phyloP scores from a whole-genome alignment of 805 yeast species.

The Aciculoconidium aculeatum region DNA sequence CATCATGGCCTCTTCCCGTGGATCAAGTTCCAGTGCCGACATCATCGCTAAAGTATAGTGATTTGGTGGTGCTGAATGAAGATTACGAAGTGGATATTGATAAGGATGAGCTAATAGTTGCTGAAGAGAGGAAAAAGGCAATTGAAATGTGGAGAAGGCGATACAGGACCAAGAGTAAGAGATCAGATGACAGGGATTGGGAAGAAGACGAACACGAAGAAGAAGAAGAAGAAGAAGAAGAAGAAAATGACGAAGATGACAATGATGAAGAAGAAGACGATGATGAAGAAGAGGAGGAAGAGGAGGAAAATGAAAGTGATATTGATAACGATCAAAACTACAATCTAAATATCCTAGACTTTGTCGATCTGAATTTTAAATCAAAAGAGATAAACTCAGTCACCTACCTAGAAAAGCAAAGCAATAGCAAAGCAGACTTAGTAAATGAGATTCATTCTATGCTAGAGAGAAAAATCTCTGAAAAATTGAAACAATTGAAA shows the following conservation, averaged over 20 bases:
- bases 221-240: slow-evolving; percentile 6
- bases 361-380: too few species aligned
- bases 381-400: slow-evolving; percentile 1
- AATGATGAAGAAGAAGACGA: slow-evolving; percentile 5
- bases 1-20: slow-evolving; percentile 52
- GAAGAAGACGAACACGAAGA: slow-evolving; percentile 2
- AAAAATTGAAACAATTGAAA: slow-evolving; percentile 1
- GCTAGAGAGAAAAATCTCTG: slow-evolving; percentile 12
- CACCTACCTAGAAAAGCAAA: slow-evolving; percentile 7
- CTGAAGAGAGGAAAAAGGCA: slow-evolving; percentile 1
- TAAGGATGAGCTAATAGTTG: slow-evolving; percentile 5
- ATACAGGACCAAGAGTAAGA: background rate
- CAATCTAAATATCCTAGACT: too few species aligned
- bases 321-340: slow-evolving; percentile 13
- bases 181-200: slow-evolving; percentile 3
- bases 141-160: background rate
- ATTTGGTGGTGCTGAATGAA: slow-evolving; percentile 8
- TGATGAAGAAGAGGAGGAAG: slow-evolving; percentile 8
- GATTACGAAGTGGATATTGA: slow-evolving; percentile 8
- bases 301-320: slow-evolving; percentile 9
- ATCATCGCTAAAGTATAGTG: slow-evolving; percentile 17
- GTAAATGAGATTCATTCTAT: slow-evolving; percentile 17
- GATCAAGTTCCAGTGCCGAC: slow-evolving; percentile 34
- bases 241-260: slow-evolving; percentile 6
- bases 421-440: slow-evolving; percentile 17